phyloP scores from a whole-genome alignment of 1,284 basidiomycete species.

The Naganishia sp. region DNA sequence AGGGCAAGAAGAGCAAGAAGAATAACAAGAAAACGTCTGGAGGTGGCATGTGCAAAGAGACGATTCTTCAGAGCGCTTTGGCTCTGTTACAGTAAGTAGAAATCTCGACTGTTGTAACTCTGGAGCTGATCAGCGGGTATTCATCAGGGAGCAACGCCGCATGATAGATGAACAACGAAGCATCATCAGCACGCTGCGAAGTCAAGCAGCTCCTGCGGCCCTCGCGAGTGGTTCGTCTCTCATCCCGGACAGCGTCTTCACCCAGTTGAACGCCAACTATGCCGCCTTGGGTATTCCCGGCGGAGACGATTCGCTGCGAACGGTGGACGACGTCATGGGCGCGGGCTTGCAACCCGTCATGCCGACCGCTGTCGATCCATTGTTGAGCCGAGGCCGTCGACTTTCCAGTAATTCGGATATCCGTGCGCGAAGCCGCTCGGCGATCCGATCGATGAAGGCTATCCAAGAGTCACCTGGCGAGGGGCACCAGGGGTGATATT shows the following conservation, averaged over 20 bases:
- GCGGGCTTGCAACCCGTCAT: not conserved
- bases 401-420: conserved; percentile 26
- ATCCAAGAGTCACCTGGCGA: conserved; percentile 26
- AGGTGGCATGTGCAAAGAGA: conserved; percentile 26
- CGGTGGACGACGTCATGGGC: conserved; percentile 12
- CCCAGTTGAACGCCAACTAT: conserved; percentile 19
- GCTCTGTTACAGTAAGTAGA: conserved; percentile 6
- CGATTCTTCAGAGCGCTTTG: conserved; percentile 23
- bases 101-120: too few relatives aligned
- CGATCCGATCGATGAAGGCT: conserved; percentile 14
- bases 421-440: conserved; percentile 23
- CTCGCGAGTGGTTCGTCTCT: not conserved
- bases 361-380: conserved; percentile 4
- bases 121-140: not conserved
- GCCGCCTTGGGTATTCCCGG: conserved; percentile 16
- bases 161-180: conserved; percentile 27
- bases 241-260: conserved; percentile 23
- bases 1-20: conserved; percentile 27
- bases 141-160: conserved; percentile 16
- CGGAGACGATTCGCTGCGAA: conserved; percentile 11
- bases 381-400: conserved; percentile 21
- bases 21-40: conserved; percentile 23
- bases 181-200: conserved; percentile 22
- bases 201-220: conserved; percentile 1
- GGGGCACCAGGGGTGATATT: conserved; percentile 11